Percentiles rank a stretch among this genome's conserved stretches.
Conservation (phyloP, 2,329 filamentous ascomycete species). For the Acrodontium crateriforme region DNA sequence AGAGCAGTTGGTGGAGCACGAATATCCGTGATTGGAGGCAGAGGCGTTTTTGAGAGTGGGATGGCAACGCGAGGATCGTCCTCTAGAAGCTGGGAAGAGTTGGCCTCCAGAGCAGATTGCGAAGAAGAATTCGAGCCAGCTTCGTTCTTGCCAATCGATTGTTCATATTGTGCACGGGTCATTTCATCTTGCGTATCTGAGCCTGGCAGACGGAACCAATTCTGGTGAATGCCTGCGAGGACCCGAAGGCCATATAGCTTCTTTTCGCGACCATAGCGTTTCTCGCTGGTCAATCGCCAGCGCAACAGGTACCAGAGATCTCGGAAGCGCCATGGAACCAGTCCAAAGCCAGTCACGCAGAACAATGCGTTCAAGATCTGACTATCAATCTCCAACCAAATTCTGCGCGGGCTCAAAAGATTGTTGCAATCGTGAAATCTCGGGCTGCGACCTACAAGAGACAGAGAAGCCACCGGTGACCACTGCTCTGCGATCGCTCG, state of each 20-base stretch:
- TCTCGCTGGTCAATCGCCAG: conserved; percentile 38
- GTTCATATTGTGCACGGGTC: conserved; percentile 5
- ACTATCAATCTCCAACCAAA: conserved; percentile 75
- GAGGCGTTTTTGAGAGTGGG: conserved; percentile 48
- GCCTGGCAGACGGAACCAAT: conserved; percentile 61
- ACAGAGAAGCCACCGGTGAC: conserved; percentile 2
- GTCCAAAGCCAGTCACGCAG: conserved; percentile 73
- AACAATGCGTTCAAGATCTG: conserved; percentile 76
- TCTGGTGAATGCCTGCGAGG: conserved; percentile 59
- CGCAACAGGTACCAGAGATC: conserved; percentile 61
- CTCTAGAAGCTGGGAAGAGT: conserved; percentile 9
- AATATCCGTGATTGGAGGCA: conserved; percentile 55
- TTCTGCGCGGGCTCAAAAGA: conserved; percentile 50
- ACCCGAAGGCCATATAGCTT: conserved; percentile 46
- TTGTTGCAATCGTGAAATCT: conserved; percentile 19
- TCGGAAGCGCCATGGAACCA: conserved; percentile 72
- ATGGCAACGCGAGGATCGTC: conserved; percentile 43
- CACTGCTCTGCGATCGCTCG: no score
- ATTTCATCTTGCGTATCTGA: conserved; percentile 43
- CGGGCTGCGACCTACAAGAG: conserved; percentile 2
- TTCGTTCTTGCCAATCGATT: conserved; percentile 17
- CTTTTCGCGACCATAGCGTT: conserved; percentile 9
- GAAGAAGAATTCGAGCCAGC: no score
- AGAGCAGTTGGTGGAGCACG: conserved; percentile 51
- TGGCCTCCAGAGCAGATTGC: neutral